A percentile compares a stretch with the other conserved stretches of the same genome.
phyloP scores from a whole-genome alignment of 1,284 basidiomycete genomes.

The Puccinia coronata region DNA sequence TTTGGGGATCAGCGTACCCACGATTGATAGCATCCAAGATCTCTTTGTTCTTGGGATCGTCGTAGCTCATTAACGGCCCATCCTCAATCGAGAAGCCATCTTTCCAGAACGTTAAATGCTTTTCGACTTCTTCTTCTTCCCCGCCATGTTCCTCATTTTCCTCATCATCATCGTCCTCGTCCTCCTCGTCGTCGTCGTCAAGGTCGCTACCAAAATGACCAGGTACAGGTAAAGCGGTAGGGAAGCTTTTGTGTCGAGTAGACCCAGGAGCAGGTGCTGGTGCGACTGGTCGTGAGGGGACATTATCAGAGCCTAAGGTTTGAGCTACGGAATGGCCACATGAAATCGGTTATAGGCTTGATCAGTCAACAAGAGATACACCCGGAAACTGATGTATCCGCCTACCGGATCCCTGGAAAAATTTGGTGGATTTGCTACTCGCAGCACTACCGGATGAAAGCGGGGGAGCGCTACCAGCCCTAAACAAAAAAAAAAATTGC shows the following conservation, averaged over 20 bases:
- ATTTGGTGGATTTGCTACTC: constrained; percentile 60
- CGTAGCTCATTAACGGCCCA: constrained; percentile 80
- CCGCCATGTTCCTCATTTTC: constrained; percentile 61
- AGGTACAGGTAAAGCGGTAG: constrained; percentile 50
- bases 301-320: constrained; percentile 81
- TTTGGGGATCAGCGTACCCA: constrained; percentile 65
- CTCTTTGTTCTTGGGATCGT: constrained; percentile 74
- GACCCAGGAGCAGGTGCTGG: constrained; percentile 61
- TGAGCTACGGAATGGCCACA: constrained; percentile 63
- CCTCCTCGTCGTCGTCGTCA: too few species aligned
- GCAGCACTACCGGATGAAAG: background rate
- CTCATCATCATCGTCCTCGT: too few species aligned
- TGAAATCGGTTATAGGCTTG: constrained; percentile 60
- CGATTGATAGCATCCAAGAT: constrained; percentile 76
- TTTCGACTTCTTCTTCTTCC: constrained; percentile 68
- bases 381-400: constrained; percentile 54
- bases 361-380: constrained; percentile 53
- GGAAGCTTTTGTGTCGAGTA: constrained; percentile 50
- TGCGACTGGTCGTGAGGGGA: constrained; percentile 71
- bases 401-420: constrained; percentile 57
- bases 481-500: constrained; percentile 19
- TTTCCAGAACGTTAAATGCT: constrained; percentile 87
- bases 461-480: constrained; percentile 43
- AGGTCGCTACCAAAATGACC: constrained; percentile 47
- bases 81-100: constrained; percentile 93